Evolutionary conservation across 2,329 filamentous ascomycete species (phyloP), one percentile per base, ranked within the genome.

Genomic region (Ophiosphaerella herpotricha): DNA sequence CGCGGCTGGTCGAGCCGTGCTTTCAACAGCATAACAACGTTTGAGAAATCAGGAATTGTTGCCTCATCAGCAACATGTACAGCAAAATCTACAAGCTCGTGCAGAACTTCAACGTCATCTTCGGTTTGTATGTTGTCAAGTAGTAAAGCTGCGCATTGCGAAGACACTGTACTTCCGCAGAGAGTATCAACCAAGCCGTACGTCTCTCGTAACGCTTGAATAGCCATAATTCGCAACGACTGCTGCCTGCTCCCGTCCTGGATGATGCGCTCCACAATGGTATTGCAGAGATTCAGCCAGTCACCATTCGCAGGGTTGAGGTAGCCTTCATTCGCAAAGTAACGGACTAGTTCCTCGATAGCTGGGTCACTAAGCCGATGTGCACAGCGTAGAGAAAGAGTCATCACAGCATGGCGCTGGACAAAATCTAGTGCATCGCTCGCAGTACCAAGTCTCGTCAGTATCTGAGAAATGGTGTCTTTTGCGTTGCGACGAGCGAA

Each of bases 271-370:
- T 82, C 76, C 13, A 90, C 68, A 1, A 91, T 79, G 23, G 83
- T 73, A 13, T 76, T 74, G 46, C 88, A 77, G 44, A 89, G 88
- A 2, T 80, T 74, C 54, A 87, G 80, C 88, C 88, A 91, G 32
- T 83, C 77, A 39, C 80, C 72, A 59, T 90, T 86, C 0, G 88
- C 89, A 2, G 88, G 88, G 38, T 86, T 87, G 60, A 89, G 88
- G 61, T 84, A 86, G 39, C 86, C 80, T 56, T 88, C 87, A 45
- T 89, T 83, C 47, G 82, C 80, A 56, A 87, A 88, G 65, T 89
- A 85, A 38, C 84, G 81, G 37, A 91, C 79, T 21, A 90, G 81
- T 9, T 87, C 76, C 39, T 80, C 81, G 1, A 82, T 85, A 7
- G 84, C 82, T 4, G 82, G 81, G 63, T 91, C 85, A 5, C 85